Percentiles rank a stretch among this genome's conserved stretches.
Evolutionary conservation across 2,329 filamentous ascomycete species (phyloP).

Genomic region (Coccinonectria pachysandricola): DNA sequence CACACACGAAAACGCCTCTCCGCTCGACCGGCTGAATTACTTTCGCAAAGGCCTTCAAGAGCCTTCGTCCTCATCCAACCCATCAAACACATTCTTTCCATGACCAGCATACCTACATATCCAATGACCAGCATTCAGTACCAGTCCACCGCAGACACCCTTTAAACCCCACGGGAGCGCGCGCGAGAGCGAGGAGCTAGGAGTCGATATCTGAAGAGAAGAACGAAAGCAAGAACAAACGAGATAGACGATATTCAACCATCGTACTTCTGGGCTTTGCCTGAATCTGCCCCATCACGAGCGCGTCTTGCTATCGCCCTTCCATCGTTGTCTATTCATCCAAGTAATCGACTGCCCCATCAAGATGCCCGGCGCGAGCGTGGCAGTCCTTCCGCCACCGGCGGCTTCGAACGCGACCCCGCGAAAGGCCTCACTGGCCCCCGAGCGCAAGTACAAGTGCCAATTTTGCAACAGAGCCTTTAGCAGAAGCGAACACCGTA

Average conservation of each 20-base stretch:
- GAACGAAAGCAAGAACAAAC: conserved; percentile 16
- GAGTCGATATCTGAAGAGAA: conserved; percentile 27
- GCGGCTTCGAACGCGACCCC: conserved; percentile 59
- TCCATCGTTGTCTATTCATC: too few species aligned
- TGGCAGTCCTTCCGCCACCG: conserved; percentile 53
- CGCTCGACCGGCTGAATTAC: conserved; percentile 10
- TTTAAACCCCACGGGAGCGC: conserved; percentile 62
- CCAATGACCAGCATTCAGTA: conserved; percentile 43
- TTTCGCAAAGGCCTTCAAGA: conserved; percentile 20
- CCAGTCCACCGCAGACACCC: conserved; percentile 50
- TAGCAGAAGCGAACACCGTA: conserved; percentile 92
- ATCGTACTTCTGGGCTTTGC: conserved; percentile 36
- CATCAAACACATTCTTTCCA: conserved; percentile 28
- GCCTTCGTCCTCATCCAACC: conserved; percentile 18
- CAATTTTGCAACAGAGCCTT: conserved; percentile 98
- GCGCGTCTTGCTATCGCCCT: conserved; percentile 16
- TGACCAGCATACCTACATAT: conserved; percentile 30
- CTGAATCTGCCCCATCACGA: conserved; percentile 15
- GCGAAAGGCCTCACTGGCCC: conserved; percentile 65
- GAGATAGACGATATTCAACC: conserved; percentile 46
- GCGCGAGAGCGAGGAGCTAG: conserved; percentile 47
- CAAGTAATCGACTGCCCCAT: too few species aligned
- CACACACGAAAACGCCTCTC: conserved; percentile 18
- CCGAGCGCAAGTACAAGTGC: conserved; percentile 99
- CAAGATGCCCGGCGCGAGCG: conserved; percentile 61